Conservation (phyloP, 352 stramenopile species). For the Globisporangium cederbergense region DNA sequence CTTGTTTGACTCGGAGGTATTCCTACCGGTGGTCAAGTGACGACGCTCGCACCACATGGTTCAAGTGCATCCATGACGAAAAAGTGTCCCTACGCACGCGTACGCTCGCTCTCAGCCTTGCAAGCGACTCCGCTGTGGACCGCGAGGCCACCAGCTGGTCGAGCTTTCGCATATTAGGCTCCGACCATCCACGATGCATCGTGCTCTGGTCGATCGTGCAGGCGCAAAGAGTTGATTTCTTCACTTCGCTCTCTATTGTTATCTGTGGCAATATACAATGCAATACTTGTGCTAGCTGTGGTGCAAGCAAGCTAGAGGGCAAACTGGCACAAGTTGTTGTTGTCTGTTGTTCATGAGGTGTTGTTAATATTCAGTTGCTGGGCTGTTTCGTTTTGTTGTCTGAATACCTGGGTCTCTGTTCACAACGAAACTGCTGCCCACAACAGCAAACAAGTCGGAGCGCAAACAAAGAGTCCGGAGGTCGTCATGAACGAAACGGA, state of each 20-base stretch:
- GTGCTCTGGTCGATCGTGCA: neutral
- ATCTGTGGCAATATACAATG: neutral
- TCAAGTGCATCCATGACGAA: neutral
- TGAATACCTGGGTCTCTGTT: neutral
- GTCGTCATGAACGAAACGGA: constrained; percentile 2
- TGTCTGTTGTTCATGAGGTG: neutral
- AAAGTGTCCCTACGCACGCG: constrained; percentile 1
- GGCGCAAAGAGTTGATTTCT: neutral
- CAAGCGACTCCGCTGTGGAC: constrained; percentile 4
- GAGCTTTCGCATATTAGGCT: neutral
- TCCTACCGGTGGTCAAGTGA: neutral
- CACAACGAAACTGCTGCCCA: too few relatives aligned
- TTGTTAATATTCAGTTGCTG: neutral
- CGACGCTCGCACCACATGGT: neutral
- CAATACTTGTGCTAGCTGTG: neutral
- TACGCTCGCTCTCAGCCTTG: neutral
- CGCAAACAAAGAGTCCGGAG: neutral
- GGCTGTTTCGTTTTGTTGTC: neutral
- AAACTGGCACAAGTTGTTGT: neutral
- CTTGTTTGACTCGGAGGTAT: constrained; percentile 2
- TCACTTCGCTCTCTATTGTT: neutral
- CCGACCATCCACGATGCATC: too few relatives aligned
- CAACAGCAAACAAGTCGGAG: neutral
- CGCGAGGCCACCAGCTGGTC: neutral
- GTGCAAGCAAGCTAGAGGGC: neutral